Conservation (phyloP, 2,329 filamentous ascomycete genomes). For the Talaromyces funiculosus region DNA sequence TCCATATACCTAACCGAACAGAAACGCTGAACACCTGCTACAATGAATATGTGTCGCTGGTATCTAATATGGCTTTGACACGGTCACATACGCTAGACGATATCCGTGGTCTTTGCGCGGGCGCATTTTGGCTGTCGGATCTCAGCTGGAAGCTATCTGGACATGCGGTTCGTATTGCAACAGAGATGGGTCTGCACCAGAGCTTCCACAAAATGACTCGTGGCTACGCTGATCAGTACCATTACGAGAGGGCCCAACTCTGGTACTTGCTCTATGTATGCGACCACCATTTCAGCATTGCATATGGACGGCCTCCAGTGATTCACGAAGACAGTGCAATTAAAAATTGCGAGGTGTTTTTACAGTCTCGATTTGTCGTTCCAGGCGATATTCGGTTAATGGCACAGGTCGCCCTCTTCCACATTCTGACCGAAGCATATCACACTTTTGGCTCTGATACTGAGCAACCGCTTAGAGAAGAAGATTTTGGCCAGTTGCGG, state of each 20-base stretch:
- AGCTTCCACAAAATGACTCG: conserved; percentile 48
- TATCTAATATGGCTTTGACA: conserved; percentile 54
- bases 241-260: conserved; percentile 52
- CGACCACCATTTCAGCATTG: conserved; percentile 60
- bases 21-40: conserved; percentile 51
- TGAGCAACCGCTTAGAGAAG: conserved; percentile 47
- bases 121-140: conserved; percentile 59
- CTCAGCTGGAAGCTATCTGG: conserved; percentile 59
- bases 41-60: conserved; percentile 52
- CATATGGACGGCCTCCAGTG: conserved; percentile 55
- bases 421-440: conserved; percentile 53
- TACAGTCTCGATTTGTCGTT: conserved; percentile 48
- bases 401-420: conserved; percentile 54
- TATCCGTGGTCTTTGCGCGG: conserved; percentile 55
- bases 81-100: conserved; percentile 54
- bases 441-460: conserved; percentile 55
- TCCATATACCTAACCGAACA: conserved; percentile 53
- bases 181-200: conserved; percentile 53
- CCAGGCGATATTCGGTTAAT: conserved; percentile 53
- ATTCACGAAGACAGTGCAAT: conserved; percentile 55
- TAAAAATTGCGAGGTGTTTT: conserved; percentile 52
- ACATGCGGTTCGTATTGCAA: conserved; percentile 53
- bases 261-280: conserved; percentile 62
- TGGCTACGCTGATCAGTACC: conserved; percentile 45
- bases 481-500: conserved; percentile 47